Conservation (phyloP, 352 stramenopile species). For the Phytophthora gonapodyides region DNA sequence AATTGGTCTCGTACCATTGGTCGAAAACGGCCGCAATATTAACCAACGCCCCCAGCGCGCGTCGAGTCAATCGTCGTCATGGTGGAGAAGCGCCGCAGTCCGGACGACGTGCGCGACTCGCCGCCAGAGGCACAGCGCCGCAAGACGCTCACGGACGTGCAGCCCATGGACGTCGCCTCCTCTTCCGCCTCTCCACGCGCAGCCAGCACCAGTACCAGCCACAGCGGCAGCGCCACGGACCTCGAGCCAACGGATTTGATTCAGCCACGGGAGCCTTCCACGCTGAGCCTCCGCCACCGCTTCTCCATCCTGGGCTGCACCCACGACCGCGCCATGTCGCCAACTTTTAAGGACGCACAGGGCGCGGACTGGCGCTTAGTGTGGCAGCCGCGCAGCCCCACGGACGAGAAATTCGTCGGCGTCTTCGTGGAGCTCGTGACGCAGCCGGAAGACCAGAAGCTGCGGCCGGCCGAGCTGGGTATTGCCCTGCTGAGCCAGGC, state of each 20-base stretch:
- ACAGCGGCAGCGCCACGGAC: constrained; percentile 7
- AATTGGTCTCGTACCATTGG: constrained; percentile 22
- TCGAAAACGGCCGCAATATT: constrained; percentile 29
- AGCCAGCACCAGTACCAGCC: not conserved
- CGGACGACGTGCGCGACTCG: constrained; percentile 21
- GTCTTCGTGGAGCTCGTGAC: constrained; percentile 66
- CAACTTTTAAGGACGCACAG: constrained; percentile 38
- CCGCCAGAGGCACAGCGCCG: constrained; percentile 26
- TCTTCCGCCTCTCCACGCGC: constrained; percentile 1
- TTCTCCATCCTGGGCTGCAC: constrained; percentile 52
- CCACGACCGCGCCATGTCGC: constrained; percentile 39
- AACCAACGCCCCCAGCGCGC: constrained; percentile 20
- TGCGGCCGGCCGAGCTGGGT: constrained; percentile 37
- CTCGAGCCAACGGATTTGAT: constrained; percentile 19
- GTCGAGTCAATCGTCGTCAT: constrained; percentile 25
- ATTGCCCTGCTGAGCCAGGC: constrained; percentile 52
- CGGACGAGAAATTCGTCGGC: constrained; percentile 52
- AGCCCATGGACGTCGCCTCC: constrained; percentile 19
- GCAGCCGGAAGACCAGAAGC: constrained; percentile 1
- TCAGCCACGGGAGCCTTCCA: constrained; percentile 13
- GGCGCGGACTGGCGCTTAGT: constrained; percentile 62
- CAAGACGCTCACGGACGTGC: constrained; percentile 32
- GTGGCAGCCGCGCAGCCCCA: constrained; percentile 61
- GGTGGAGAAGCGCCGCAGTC: constrained; percentile 58
- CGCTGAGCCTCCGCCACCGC: constrained; percentile 37